Evolutionary conservation across 2,329 filamentous ascomycete genomes (phyloP), one percentile per base, ranked within the genome.

Genomic region (Aspergillus eucalypticola): DNA sequence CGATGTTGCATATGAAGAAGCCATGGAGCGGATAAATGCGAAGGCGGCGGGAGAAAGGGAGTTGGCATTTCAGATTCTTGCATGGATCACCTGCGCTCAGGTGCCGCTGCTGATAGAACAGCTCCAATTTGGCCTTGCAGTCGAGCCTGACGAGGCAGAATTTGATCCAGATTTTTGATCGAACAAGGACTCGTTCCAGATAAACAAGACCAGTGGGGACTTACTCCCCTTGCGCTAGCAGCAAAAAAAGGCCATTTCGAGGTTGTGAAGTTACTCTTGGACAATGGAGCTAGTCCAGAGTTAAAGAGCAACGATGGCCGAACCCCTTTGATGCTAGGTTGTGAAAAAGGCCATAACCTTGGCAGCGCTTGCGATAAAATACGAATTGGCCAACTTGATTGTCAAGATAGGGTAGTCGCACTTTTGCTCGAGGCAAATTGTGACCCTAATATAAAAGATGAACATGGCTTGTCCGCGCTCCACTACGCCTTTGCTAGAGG

Each of bases 1-100:
- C 15, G 67, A 78, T 15, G 5, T 64, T 10, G 76, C 77, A 0
- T 86, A 85, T 50, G 59, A 73, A 0, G 61, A 76, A 0, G 75
- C 77, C 0, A 78, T 84, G 68, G 41, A 76, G 2, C 69, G 80
- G 19, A 82, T 84, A 27, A 53, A 75, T n/a, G 59, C 64, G 0
- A 80, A 84, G 51, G 8, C 64, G 0, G 1, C 54, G 1, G 75
- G 32, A 58, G 27, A 29, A 2, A 29, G 0, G 3, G 27, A 29
- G 10, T 29, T 29, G 27, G 27, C 27, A 11, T 1, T 11, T 5
- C 27, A 11, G 1, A 29, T 29, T 29, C 1, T 29, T 29, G 27
- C 27, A 11, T 29, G 27, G 27, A 11, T 29, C 10, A 29, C 27
- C 27, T 29, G 27, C 27, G 10, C 27, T 29, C 27, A 2, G 4